phyloP scores from a whole-genome alignment of 441 rosid species.

The Kokia cookei region DNA sequence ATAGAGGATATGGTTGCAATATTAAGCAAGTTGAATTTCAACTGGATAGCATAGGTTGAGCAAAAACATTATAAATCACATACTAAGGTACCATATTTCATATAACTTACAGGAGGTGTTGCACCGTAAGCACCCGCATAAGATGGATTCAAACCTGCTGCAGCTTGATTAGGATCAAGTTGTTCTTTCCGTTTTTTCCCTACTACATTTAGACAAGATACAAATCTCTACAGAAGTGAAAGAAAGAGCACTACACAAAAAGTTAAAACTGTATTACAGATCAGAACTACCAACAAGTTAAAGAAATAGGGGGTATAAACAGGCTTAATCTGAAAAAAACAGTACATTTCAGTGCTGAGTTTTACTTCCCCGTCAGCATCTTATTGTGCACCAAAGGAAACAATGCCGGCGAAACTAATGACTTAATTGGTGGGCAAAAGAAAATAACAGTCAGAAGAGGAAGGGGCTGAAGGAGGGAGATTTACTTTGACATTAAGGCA shows the following conservation, averaged over 20 bases:
- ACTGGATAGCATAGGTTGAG: neutral
- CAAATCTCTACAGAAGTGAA: neutral
- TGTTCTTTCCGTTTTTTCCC: slow-evolving; percentile 86
- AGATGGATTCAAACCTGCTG: slow-evolving; percentile 43
- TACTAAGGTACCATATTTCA: neutral
- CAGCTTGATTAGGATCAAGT: slow-evolving; percentile 61
- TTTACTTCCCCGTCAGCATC: too few relatives aligned
- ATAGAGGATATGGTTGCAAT: neutral
- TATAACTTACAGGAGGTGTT: slow-evolving; percentile 65
- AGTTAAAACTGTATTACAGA: neutral
- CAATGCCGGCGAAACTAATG: too few relatives aligned
- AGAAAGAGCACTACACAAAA: neutral
- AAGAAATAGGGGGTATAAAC: neutral
- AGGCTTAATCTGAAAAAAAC: neutral
- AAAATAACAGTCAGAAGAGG: too few relatives aligned
- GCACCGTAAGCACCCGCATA: slow-evolving; percentile 68
- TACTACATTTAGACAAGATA: slow-evolving; percentile 16
- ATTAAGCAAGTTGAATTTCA: neutral
- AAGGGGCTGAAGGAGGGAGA: neutral
- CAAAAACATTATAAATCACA: neutral
- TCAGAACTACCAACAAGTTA: neutral
- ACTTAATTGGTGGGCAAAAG: too few relatives aligned
- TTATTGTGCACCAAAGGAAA: too few relatives aligned
- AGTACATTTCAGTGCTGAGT: too few relatives aligned
- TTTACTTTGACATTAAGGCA: neutral